Conservation (phyloP, 306 rosid genomes). For the Luffa acutangula region DNA sequence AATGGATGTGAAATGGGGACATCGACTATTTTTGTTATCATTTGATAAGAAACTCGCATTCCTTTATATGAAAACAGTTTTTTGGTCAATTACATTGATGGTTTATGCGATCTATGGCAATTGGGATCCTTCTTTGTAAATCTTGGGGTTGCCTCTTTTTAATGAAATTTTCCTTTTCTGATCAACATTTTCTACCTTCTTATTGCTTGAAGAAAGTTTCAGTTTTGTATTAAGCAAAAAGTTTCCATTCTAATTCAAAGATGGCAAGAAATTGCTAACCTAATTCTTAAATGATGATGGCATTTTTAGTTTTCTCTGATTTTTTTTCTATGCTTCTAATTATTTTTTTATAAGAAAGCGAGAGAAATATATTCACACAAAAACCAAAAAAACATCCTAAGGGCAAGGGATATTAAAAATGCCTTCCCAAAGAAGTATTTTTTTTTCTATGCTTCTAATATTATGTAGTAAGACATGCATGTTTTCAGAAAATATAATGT, state of each 20-base stretch:
- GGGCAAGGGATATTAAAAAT: no score
- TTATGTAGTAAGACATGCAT: background rate
- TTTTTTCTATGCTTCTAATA: background rate
- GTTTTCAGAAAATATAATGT: background rate
- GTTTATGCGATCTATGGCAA: background rate
- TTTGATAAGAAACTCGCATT: background rate
- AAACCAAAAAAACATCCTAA: no score
- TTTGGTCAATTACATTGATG: background rate
- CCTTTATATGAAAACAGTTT: background rate
- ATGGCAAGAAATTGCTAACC: background rate
- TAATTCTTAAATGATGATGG: background rate
- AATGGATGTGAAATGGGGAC: background rate
- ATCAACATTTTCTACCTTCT: background rate
- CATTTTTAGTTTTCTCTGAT: background rate
- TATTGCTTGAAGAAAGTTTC: background rate
- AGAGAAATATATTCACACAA: no score
- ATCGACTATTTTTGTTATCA: background rate
- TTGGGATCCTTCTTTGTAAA: background rate
- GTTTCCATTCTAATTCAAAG: background rate
- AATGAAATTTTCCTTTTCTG: background rate
- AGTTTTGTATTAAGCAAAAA: background rate
- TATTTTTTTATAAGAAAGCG: no score
- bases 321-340: background rate
- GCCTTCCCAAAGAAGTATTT: no score
- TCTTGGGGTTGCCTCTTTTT: background rate